Base-by-base conservation (phyloP, 306 rosid genomes). In the Erythrophleum fordii region DNA sequence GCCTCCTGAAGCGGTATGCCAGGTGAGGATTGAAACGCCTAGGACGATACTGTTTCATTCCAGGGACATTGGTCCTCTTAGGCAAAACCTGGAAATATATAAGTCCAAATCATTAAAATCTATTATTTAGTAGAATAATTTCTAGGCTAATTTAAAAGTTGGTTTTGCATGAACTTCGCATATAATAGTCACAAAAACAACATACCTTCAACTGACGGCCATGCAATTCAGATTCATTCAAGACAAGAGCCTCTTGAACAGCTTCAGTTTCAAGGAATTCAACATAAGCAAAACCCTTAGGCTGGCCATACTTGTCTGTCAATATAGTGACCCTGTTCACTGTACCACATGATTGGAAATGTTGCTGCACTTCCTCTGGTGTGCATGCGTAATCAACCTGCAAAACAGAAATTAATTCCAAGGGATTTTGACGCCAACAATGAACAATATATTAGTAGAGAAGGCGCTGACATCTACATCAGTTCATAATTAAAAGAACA, bases 361-460 rank as follows among this genome's bases (percentile, higher is more conserved):
- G 99, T 86, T 90, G 95, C 87, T 95, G 97, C 85, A 92, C 98
- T 90, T 95, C 97, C 86, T 95, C 97, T 84, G 98, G 97, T 7
- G 97, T 92, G 89, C 99, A 95, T 46, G 97, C 95, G 85, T 91
- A 93, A 85, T 93, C 99, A 80, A 93, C 99, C 99, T 95, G 87
- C 77, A 85, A 80, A 62, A 83, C 53, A 82, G 28, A 18, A 83
- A 73, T 77, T 69, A 81, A 37, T 78, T 68, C 60, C 85, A 77
- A 85, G 56, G 20, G 45, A 49, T 56, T 74, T 81, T 62, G 67
- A 69, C 73, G 80, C 52, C 58, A 26, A 53, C 37, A 26, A 72
- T 10, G 35, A 89, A 67, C 71, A 75, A 70, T 45, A 49, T 17
- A 73, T 41, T 55, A 75, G 61, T 75, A 69, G 22, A 56, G 67